phyloP scores from a whole-genome alignment of 805 yeast genomes.

The Clavispora vitiphila region DNA sequence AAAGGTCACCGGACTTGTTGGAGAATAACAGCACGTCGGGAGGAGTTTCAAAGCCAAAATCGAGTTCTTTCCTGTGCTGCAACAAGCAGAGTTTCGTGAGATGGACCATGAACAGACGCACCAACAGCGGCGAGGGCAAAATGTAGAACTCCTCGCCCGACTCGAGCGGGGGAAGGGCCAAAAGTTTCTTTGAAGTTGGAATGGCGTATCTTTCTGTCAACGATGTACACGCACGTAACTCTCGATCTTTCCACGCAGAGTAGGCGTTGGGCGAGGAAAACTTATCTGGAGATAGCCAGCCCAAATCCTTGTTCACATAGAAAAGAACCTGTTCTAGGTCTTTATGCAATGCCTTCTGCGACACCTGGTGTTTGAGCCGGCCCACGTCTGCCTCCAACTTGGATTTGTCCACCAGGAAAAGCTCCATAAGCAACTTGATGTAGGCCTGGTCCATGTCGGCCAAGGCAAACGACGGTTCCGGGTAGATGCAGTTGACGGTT shows the following conservation, averaged over 20 bases:
- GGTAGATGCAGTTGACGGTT: constrained; percentile 15
- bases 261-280: constrained; percentile 23
- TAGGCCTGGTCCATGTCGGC: constrained; percentile 50
- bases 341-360: constrained; percentile 34
- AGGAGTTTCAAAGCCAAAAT: not conserved
- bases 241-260: constrained; percentile 30
- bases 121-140: constrained; percentile 26
- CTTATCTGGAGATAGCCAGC: constrained; percentile 28
- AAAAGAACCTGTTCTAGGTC: constrained; percentile 31
- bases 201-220: constrained; percentile 27
- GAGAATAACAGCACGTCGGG: constrained; percentile 24
- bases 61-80: constrained; percentile 2
- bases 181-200: constrained; percentile 26
- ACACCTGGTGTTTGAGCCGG: constrained; percentile 34
- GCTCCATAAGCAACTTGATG: constrained; percentile 34
- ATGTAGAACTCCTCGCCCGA: constrained; percentile 34
- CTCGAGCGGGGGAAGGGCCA: constrained; percentile 29
- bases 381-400: constrained; percentile 53
- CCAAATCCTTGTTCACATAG: constrained; percentile 34
- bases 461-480: constrained; percentile 48
- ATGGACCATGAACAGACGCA: constrained; percentile 36
- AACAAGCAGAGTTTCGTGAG: constrained; percentile 41
- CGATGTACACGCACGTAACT: constrained; percentile 18
- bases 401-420: constrained; percentile 47
- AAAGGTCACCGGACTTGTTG: constrained; percentile 39